Percentiles rank a stretch among this genome's conserved stretches.
Conservation (phyloP, 768 basidiomycete genomes). For the Suillus subalutaceus region DNA sequence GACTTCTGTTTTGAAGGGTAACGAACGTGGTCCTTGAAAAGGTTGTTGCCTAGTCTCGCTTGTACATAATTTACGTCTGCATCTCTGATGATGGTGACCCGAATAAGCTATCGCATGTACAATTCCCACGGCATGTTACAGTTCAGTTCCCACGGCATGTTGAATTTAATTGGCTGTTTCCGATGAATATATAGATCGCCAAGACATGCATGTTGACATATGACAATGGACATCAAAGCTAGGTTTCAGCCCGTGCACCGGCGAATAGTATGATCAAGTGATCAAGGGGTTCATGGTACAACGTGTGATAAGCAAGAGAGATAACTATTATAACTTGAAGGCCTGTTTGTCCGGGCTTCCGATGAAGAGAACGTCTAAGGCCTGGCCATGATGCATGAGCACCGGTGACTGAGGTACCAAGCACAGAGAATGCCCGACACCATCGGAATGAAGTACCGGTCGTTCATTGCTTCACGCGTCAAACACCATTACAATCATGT, state of each 20-base stretch:
- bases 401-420: background rate
- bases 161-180: background rate
- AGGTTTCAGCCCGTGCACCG: background rate
- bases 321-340: background rate
- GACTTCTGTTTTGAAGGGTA: slow-evolving; percentile 23
- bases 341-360: background rate
- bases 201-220: background rate
- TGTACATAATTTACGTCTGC: slow-evolving; percentile 4
- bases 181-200: background rate
- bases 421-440: background rate
- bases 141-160: slow-evolving; percentile 30
- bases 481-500: background rate
- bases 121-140: slow-evolving; percentile 25
- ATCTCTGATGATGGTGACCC: slow-evolving; percentile 10
- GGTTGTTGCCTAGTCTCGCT: background rate
- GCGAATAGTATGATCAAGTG: background rate
- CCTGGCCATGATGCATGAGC: background rate
- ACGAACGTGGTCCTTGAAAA: slow-evolving; percentile 18
- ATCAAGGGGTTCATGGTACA: background rate
- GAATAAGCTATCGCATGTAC: slow-evolving; percentile 1
- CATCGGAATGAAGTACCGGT: background rate
- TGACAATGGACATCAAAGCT: background rate
- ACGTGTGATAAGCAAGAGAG: background rate
- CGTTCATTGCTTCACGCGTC: background rate
- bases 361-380: background rate